A percentile compares a stretch with the other conserved stretches of the same genome.
These are phyloP conservation scores for Diutina scorzettiae DNA, from an alignment of 1,139 yeast species.

Conservation along the genomic window DNA sequence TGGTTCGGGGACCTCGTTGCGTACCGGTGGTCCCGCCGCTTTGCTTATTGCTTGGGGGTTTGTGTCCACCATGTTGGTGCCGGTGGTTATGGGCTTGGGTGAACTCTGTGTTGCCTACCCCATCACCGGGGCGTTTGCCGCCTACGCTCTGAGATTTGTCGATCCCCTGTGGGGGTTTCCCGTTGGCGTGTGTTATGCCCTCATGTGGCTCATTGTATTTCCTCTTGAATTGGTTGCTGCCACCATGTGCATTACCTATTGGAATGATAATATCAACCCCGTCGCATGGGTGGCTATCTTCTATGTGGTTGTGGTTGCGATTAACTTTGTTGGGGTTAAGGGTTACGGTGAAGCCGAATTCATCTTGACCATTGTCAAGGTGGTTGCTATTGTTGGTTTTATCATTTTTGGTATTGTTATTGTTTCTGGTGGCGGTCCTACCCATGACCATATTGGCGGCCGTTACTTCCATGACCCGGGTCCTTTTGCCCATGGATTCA, in stretches of 20 bases:
- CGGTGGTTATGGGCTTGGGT: constrained; percentile 15
- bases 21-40: constrained; percentile 29
- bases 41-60: constrained; percentile 14
- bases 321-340: constrained; percentile 35
- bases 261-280: constrained; percentile 17
- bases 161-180: constrained; percentile 18
- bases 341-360: constrained; percentile 42
- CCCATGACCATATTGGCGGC: constrained; percentile 20
- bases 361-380: constrained; percentile 23
- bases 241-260: constrained; percentile 15
- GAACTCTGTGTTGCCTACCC: constrained; percentile 23
- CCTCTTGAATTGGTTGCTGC: constrained; percentile 56
- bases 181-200: constrained; percentile 22
- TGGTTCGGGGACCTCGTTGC: constrained; percentile 28
- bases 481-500: constrained; percentile 14
- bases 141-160: constrained; percentile 19
- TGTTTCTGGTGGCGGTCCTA: constrained; percentile 19
- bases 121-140: constrained; percentile 17
- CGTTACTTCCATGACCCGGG: constrained; percentile 23
- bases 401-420: constrained; percentile 18
- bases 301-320: constrained; percentile 23
- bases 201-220: constrained; percentile 68
- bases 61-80: constrained; percentile 11
- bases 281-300: constrained; percentile 39
- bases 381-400: constrained; percentile 20